Conservation (phyloP, 1,284 basidiomycete genomes). For the Papiliotrema terrestris region DNA sequence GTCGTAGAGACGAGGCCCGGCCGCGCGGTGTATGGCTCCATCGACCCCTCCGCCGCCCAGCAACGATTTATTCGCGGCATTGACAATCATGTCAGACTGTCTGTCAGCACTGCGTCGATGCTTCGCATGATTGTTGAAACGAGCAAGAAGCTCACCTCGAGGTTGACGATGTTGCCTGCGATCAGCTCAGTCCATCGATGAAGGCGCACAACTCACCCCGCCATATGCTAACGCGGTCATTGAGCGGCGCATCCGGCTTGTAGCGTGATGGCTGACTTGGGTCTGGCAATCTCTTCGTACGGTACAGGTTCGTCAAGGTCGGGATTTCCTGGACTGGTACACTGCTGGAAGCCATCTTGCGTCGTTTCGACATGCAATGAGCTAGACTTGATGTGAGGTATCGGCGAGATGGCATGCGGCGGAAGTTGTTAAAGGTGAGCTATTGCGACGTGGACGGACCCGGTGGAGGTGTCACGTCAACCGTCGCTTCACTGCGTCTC, state of each 20-base stretch:
- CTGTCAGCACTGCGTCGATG: not conserved
- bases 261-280: slow-evolving; percentile 7
- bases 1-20: slow-evolving; percentile 65
- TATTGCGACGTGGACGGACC: too few species aligned
- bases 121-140: too few species aligned
- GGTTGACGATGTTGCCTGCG: slow-evolving; percentile 45
- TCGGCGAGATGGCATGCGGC: too few species aligned
- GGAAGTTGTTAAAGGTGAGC: too few species aligned
- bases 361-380: too few species aligned
- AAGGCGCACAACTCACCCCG: slow-evolving; percentile 19
- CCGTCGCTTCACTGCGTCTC: too few species aligned
- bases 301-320: slow-evolving; percentile 25
- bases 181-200: not conserved
- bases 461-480: too few species aligned
- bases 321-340: slow-evolving; percentile 16
- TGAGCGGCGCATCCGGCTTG: slow-evolving; percentile 17
- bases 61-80: slow-evolving; percentile 76
- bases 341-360: too few species aligned
- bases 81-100: slow-evolving; percentile 72
- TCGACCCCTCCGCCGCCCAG: slow-evolving; percentile 59
- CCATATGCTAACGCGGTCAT: slow-evolving; percentile 37
- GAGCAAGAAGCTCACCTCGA: slow-evolving; percentile 26
- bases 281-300: slow-evolving; percentile 4
- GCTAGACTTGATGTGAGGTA: too few species aligned
- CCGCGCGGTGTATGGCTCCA: slow-evolving; percentile 65